phyloP scores from a whole-genome alignment of 2,329 filamentous ascomycete species.

The Aspergillus glaucus region DNA sequence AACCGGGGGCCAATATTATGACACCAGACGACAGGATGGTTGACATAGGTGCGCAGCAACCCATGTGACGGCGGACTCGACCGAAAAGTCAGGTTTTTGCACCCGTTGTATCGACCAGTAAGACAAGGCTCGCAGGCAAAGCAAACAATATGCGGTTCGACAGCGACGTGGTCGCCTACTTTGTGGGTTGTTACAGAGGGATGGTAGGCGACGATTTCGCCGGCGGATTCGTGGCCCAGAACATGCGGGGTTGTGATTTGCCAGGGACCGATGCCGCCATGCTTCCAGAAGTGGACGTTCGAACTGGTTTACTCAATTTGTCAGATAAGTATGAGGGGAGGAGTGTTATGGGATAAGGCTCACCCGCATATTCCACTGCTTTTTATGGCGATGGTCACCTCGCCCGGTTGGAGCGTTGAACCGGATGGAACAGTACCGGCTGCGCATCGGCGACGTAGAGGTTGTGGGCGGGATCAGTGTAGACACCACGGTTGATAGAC shows the following conservation, averaged over 20 bases:
- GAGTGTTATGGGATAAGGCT: conserved; percentile 16
- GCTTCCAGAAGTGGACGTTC: conserved; percentile 96
- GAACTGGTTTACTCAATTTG: conserved; percentile 50
- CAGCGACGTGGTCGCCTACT: conserved; percentile 81
- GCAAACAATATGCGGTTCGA: conserved; percentile 94
- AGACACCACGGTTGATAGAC: conserved; percentile 75
- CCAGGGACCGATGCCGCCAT: conserved; percentile 93
- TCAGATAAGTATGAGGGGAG: conserved; percentile 3
- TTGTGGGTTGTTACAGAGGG: conserved; percentile 71
- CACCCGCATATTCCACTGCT: conserved; percentile 96
- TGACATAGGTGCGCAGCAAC: conserved; percentile 83
- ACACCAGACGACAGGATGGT: conserved; percentile 90
- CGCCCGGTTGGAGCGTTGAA: conserved; percentile 64
- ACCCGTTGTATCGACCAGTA: conserved; percentile 92
- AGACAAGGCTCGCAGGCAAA: conserved; percentile 83
- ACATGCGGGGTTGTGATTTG: conserved; percentile 83
- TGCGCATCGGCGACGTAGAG: conserved; percentile 79
- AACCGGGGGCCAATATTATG: conserved; percentile 83
- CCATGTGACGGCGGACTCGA: conserved; percentile 86
- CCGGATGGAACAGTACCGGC: conserved; percentile 66
- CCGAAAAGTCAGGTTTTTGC: conserved; percentile 76
- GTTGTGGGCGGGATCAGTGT: conserved; percentile 87
- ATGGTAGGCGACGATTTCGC: conserved; percentile 63
- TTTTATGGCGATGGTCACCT: conserved; percentile 83
- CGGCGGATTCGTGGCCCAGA: conserved; percentile 87